Evolutionary conservation across 352 stramenopile species (phyloP), one percentile per base, ranked within the genome.

Genomic region (Phytophthora megakarya): DNA sequence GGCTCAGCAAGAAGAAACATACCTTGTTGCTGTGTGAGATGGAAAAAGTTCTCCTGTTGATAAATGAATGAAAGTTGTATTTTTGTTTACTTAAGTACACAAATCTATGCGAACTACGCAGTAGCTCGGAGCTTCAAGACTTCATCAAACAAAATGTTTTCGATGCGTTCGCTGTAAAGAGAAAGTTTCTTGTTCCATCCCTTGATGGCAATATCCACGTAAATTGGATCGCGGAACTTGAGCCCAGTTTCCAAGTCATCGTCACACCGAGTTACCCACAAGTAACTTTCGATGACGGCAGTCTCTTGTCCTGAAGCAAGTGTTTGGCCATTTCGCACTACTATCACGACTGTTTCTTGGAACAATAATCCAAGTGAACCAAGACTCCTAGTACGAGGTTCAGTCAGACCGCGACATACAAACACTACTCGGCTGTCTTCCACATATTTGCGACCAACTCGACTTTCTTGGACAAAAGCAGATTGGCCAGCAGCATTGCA

Each of bases 71-170:
- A 9, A 35, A 35, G 30, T 12, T n/a, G 8, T 35, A 2, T 35
- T 12, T 35, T 35, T 35, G 30, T 35, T 13, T 13, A 35, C 3
- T 35, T 35, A n/a, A n/a, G n/a, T n/a, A n/a, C n/a, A n/a, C n/a
- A n/a, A n/a, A n/a, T n/a, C n/a, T n/a, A n/a, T n/a, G n/a, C 30
- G 30, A 13, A 12, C 30, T 35, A 35, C 1, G 30, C 30, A 13
- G 30, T 35, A 35, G 8, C 13, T 35, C 8, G 30, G 10, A 3
- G 30, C 8, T 11, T 58, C 40, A 58, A 40, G 7, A 26, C 18
- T 10, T 49, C 54, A 19, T 70, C 54, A 35, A 70, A 70, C 32
- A 70, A 53, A 46, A 55, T 65, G 32, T 70, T 70, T 44, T 70
- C 61, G 21, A 70, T 50, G 15, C 38, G 48, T 16, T 65, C 37